These are phyloP conservation scores for Dichotomopilus funicola DNA, from an alignment of 2,329 filamentous ascomycete species.

Conservation along the genomic window DNA sequence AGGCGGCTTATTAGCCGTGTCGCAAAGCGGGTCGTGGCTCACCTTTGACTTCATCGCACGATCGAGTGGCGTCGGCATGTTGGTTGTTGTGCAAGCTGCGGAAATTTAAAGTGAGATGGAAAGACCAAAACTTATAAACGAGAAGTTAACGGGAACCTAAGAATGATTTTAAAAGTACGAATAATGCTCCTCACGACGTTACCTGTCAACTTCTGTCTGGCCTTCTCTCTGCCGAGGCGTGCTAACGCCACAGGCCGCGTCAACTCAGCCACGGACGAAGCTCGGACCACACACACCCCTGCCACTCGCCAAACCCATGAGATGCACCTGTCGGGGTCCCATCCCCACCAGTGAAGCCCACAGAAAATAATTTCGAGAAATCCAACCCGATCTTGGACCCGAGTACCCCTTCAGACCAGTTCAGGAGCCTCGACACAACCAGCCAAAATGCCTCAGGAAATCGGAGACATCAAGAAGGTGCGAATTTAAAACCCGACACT, in stretches of 20 bases:
- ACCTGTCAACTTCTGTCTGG: slow-evolving; percentile 4
- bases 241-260: slow-evolving; percentile 12
- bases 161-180: neutral
- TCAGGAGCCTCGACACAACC: slow-evolving; percentile 32
- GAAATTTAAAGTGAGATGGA: neutral
- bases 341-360: slow-evolving; percentile 19
- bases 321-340: slow-evolving; percentile 12
- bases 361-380: slow-evolving; percentile 28
- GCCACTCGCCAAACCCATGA: slow-evolving; percentile 6
- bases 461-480: slow-evolving; percentile 93
- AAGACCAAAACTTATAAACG: neutral
- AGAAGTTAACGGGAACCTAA: neutral
- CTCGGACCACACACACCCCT: slow-evolving; percentile 2
- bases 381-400: slow-evolving; percentile 18
- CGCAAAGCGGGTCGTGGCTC: slow-evolving; percentile 17
- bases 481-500: slow-evolving; percentile 16
- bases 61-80: slow-evolving; percentile 65
- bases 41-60: slow-evolving; percentile 65
- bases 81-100: slow-evolving; percentile 18
- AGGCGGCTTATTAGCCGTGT: neutral
- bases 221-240: neutral
- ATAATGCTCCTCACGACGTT: neutral
- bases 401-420: slow-evolving; percentile 16
- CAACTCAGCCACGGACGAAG: slow-evolving; percentile 8
- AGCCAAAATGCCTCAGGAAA: slow-evolving; percentile 94